phyloP scores from a whole-genome alignment of 345 rosid species.

The Rhodamnia argentea region DNA sequence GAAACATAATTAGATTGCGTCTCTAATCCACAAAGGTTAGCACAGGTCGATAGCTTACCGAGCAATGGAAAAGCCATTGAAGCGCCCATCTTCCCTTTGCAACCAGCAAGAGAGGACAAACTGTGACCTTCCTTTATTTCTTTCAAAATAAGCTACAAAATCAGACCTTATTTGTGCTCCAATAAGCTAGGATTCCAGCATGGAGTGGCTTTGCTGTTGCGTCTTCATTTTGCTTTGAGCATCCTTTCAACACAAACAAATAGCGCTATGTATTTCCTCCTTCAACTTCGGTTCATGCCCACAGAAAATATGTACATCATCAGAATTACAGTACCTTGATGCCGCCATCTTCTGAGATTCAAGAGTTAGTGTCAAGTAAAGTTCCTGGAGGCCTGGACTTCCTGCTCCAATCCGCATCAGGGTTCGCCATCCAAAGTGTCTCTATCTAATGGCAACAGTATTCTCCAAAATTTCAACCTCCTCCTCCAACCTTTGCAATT shows the following conservation, averaged over 20 bases:
- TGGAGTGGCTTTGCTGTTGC: not conserved
- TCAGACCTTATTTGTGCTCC: not conserved
- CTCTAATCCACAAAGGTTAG: not conserved
- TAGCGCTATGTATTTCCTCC: not conserved
- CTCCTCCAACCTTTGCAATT: constrained; percentile 13
- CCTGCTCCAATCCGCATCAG: constrained; percentile 17
- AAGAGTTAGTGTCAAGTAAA: constrained; percentile 1
- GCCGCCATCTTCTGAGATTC: constrained; percentile 3
- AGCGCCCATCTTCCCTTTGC: not conserved
- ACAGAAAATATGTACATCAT: not conserved
- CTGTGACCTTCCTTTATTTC: not conserved
- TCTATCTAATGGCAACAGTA: constrained; percentile 14
- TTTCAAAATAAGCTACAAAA: not conserved
- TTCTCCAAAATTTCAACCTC: constrained; percentile 23
- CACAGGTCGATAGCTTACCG: not conserved
- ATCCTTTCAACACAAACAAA: not conserved
- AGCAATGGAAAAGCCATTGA: not conserved
- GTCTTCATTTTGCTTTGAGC: not conserved
- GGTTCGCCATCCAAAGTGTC: constrained; percentile 20
- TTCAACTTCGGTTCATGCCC: not conserved
- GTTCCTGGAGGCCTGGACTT: constrained; percentile 6
- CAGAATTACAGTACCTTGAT: not conserved
- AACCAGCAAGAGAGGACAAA: not conserved
- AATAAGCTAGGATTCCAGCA: not conserved
- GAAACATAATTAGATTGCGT: not conserved